phyloP scores from a whole-genome alignment of 257 asterid genomes.

The Phtheirospermum japonicum region DNA sequence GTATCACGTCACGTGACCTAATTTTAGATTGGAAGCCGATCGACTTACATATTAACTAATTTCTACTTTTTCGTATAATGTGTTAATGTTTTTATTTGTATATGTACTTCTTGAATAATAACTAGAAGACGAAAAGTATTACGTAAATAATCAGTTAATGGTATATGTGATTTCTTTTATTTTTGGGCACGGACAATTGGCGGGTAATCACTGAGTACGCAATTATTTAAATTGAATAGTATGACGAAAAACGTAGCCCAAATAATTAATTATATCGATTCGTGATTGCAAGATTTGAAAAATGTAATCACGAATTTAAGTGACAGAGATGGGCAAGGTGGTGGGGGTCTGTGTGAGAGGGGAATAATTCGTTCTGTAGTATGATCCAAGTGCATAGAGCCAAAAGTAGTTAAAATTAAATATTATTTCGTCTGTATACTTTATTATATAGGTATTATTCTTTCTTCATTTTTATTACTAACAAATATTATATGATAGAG shows the following conservation, averaged over 20 bases:
- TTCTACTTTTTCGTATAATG: too few relatives aligned
- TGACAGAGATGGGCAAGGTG: conserved; percentile 18
- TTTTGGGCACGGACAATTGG: too few relatives aligned
- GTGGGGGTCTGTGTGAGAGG: conserved; percentile 33
- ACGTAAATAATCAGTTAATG: too few relatives aligned
- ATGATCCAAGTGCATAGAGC: conserved; percentile 64
- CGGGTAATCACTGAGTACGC: not conserved
- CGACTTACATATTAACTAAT: too few relatives aligned
- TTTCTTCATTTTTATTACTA: conserved; percentile 16
- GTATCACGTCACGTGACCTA: too few relatives aligned
- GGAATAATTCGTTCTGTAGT: conserved; percentile 56
- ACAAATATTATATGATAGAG: conserved; percentile 17
- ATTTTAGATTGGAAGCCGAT: too few relatives aligned
- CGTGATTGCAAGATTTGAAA: not conserved
- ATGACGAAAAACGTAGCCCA: not conserved
- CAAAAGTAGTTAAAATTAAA: conserved; percentile 57
- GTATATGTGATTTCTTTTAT: too few relatives aligned
- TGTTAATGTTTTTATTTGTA: too few relatives aligned
- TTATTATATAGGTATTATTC: conserved; percentile 30
- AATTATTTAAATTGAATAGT: not conserved
- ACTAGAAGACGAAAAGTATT: too few relatives aligned
- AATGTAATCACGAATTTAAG: conserved; percentile 2
- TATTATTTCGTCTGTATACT: conserved; percentile 22
- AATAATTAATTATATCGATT: not conserved
- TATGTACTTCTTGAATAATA: too few relatives aligned